Evolutionary conservation across 106 monocot genomes (phyloP).

Genomic region (Amphibolis antarctica): DNA sequence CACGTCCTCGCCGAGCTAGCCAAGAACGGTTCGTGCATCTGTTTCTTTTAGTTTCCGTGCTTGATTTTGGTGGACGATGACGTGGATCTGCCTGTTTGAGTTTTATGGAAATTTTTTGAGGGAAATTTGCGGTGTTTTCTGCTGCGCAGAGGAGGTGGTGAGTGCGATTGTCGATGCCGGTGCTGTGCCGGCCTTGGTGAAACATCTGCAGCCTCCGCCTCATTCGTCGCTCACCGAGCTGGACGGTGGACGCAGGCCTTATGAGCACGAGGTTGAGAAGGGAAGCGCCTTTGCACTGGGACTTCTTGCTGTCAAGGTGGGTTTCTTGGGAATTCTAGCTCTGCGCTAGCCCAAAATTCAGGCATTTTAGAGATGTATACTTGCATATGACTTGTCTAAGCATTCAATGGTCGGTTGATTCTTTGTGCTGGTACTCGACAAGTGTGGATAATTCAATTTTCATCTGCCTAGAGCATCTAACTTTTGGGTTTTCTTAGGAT

Average conservation of each 20-base stretch:
- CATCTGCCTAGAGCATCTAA: no score
- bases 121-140: neutral
- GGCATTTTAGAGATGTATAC: no score
- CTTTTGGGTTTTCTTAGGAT: no score
- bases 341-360: neutral
- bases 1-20: constrained; percentile 86
- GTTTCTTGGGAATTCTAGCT: neutral
- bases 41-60: neutral
- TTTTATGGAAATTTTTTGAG: neutral
- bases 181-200: constrained; percentile 74
- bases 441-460: no score
- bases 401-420: no score
- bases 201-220: constrained; percentile 59
- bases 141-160: constrained; percentile 72
- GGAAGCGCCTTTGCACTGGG: constrained; percentile 83
- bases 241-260: constrained; percentile 28
- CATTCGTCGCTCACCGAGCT: neutral
- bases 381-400: no score
- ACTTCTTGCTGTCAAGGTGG: constrained; percentile 93
- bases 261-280: constrained; percentile 92
- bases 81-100: neutral
- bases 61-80: neutral
- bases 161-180: constrained; percentile 78
- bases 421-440: no score
- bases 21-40: constrained; percentile 59